phyloP scores from a whole-genome alignment of 1,139 yeast genomes.

The Pichia sp. region DNA sequence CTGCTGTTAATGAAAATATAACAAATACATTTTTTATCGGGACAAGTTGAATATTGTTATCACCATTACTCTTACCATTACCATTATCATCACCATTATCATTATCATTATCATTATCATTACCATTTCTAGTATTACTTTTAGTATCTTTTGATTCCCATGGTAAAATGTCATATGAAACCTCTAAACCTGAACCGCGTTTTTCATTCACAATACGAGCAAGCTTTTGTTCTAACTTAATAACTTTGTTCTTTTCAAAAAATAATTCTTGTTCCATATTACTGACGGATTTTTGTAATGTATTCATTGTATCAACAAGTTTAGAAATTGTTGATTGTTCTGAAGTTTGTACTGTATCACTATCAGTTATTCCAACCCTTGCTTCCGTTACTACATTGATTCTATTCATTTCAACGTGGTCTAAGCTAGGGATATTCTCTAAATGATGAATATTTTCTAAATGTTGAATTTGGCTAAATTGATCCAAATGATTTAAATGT shows the following conservation, averaged over 20 bases:
- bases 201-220: slow-evolving; percentile 19
- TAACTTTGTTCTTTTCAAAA: slow-evolving; percentile 16
- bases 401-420: not conserved
- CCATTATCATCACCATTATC: slow-evolving; percentile 8
- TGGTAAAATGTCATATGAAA: slow-evolving; percentile 25
- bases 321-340: not conserved
- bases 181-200: slow-evolving; percentile 26
- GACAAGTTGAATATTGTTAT: slow-evolving; percentile 14
- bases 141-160: slow-evolving; percentile 9
- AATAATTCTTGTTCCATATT: slow-evolving; percentile 8
- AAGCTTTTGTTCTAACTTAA: slow-evolving; percentile 25
- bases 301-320: slow-evolving; percentile 1
- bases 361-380: not conserved
- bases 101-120: slow-evolving; percentile 3
- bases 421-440: not conserved
- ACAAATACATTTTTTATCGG: slow-evolving; percentile 19
- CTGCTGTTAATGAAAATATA: slow-evolving; percentile 21
- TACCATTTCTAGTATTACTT: slow-evolving; percentile 13
- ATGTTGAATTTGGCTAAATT: not conserved
- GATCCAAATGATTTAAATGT: slow-evolving; percentile 1
- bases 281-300: slow-evolving; percentile 13
- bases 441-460: not conserved
- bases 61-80: slow-evolving; percentile 9
- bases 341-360: not conserved
- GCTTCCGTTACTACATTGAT: not conserved